A percentile compares a stretch with the other conserved stretches of the same genome.
Conservation (phyloP, 2,329 filamentous ascomycete species). For the Colletotrichum sp. region DNA sequence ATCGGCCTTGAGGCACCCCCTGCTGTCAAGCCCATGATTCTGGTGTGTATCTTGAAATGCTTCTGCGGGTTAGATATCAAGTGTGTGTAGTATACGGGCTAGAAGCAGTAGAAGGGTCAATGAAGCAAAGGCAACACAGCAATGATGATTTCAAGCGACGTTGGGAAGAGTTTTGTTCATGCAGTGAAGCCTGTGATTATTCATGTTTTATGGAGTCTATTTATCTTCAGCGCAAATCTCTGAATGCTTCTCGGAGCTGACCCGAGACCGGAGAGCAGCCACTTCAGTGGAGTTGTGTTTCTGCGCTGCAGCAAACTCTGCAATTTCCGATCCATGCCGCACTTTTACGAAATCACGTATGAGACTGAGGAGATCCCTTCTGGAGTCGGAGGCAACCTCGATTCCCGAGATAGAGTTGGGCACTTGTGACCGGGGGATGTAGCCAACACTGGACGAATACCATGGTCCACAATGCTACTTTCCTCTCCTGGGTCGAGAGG, state of each 20-base stretch:
- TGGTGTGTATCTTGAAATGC: not conserved
- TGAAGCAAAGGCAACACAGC: not conserved
- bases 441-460: not conserved
- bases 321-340: not conserved
- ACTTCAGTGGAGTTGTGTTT: not conserved
- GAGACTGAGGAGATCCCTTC: not conserved
- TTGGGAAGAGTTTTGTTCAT: not conserved
- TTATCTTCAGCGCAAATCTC: not conserved
- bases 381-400: not conserved
- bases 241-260: not conserved
- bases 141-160: not conserved
- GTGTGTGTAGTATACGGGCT: not conserved
- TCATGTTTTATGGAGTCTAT: not conserved
- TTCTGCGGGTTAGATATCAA: not conserved
- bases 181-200: not conserved
- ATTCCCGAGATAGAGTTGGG: not conserved
- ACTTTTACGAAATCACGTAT: not conserved
- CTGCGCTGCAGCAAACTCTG: not conserved
- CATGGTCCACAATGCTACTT: not conserved
- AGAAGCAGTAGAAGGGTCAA: not conserved
- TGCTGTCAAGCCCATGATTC: not conserved
- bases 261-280: not conserved
- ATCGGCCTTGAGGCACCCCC: slow-evolving; percentile 40
- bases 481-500: not conserved
- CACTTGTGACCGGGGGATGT: not conserved